Base-by-base conservation (phyloP, 495 filamentous ascomycete species). In the Podospora didyma region DNA sequence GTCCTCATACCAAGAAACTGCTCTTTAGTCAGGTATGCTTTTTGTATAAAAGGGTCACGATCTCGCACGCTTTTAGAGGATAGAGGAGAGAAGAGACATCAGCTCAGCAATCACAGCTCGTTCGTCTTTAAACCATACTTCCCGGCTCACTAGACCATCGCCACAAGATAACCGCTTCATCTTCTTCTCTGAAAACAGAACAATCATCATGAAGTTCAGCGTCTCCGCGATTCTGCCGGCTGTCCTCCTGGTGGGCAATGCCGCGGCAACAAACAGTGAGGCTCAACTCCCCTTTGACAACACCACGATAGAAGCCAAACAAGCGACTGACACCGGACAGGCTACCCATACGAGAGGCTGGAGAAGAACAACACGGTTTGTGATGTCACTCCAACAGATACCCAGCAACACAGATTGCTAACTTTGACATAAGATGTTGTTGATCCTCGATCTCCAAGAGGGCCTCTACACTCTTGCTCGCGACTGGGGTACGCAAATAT, bases 391-490 rank as follows among this genome's bases (percentile, higher is more conserved):
- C 26, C 26, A 31, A 3, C 26, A 31, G 9, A 31, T 9, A 4
- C 26, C 26, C 26, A 31, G 9, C 26, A 9, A 31, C 9, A 31
- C 26, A 31, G 26, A n/a, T 50, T 2, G 41, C 51, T 48, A 19
- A 41, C 26, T 21, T 23, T 22, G 9, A 31, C n/a, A 10, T 35
- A 23, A 80, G 78, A 66, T 81, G 37, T 81, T 92, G 23, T 70
- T 92, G 28, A 76, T 90, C 55, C 78, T 90, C 52, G 88, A 92
- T 67, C 78, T 87, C 58, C 87, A 90, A 67, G 79, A 87, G 56
- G 88, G 88, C 34, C 83, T 91, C 20, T 82, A 81, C 65, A 71
- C 76, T 49, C 62, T 88, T 12, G 83, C 83, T 35, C 82, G 86
- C 22, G 88, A 92, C 73, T 87, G 71, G 61, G 65, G 57, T 61